Evolutionary conservation across 345 rosid species (phyloP).

Genomic region (Moringa oleifera): DNA sequence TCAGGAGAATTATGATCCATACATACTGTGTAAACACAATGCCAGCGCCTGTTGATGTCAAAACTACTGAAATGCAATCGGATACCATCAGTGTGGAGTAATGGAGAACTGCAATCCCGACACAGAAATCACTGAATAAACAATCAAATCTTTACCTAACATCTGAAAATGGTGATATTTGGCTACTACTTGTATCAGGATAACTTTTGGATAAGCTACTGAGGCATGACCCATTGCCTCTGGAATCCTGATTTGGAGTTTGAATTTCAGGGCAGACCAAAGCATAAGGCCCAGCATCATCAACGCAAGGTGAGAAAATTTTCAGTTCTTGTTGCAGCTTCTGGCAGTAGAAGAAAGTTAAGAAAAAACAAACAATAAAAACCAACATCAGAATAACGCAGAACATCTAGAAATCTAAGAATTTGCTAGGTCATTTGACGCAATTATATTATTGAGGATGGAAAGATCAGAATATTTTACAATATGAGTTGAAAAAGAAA

Average conservation of each 20-base stretch:
- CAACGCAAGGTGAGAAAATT: constrained; percentile 19
- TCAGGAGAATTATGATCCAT: constrained; percentile 56
- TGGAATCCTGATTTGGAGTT: constrained; percentile 36
- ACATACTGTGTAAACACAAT: constrained; percentile 64
- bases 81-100: constrained; percentile 15
- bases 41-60: constrained; percentile 51
- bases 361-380: too few species aligned
- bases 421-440: constrained; percentile 1
- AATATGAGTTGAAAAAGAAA: neutral
- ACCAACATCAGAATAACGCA: constrained; percentile 5
- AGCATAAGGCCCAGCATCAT: constrained; percentile 21
- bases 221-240: constrained; percentile 25
- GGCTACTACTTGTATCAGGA: constrained; percentile 18
- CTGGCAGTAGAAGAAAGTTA: constrained; percentile 5
- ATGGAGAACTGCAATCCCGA: constrained; percentile 4
- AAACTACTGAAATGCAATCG: constrained; percentile 25
- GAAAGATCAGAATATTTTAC: neutral
- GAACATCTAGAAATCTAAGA: constrained; percentile 7
- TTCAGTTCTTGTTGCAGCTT: constrained; percentile 29
- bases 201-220: constrained; percentile 37
- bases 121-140: constrained; percentile 10
- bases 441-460: neutral
- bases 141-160: constrained; percentile 23
- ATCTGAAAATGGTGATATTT: constrained; percentile 26
- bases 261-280: constrained; percentile 33